phyloP scores from a whole-genome alignment of 495 filamentous ascomycete genomes.

The Aspergillus hancockii region DNA sequence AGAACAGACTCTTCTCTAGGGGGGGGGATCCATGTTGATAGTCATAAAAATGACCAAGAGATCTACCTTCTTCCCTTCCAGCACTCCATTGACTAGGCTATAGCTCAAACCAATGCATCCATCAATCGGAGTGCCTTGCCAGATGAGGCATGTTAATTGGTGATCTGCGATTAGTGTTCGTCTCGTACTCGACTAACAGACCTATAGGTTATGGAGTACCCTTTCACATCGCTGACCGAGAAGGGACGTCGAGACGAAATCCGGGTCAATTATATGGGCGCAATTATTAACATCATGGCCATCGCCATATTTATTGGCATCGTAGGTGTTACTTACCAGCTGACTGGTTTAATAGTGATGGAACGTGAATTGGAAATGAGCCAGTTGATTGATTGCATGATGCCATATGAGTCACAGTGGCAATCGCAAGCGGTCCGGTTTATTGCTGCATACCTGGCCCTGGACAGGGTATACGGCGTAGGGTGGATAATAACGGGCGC shows the following conservation, averaged over 20 bases:
- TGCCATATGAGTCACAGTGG: conserved; percentile 65
- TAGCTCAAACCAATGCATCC: conserved; percentile 52
- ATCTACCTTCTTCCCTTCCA: conserved; percentile 78
- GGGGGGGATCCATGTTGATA: conserved; percentile 57
- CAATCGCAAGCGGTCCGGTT: conserved; percentile 68
- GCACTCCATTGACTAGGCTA: conserved; percentile 71
- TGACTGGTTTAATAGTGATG: conserved; percentile 72
- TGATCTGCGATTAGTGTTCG: background rate
- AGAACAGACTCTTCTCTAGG: conserved; percentile 68
- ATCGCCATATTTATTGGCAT: conserved; percentile 69
- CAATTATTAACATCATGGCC: conserved; percentile 66
- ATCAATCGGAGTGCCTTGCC: conserved; percentile 45
- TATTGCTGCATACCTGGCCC: conserved; percentile 65
- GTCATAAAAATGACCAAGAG: conserved; percentile 65
- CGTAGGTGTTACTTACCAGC: conserved; percentile 72
- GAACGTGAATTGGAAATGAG: conserved; percentile 81
- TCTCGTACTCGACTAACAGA: conserved; percentile 1
- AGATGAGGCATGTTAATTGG: conserved; percentile 21
- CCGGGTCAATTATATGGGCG: conserved; percentile 64
- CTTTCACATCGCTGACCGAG: conserved; percentile 67
- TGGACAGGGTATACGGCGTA: conserved; percentile 66
- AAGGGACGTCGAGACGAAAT: conserved; percentile 63
- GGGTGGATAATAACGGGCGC: conserved; percentile 69
- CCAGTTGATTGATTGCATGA: conserved; percentile 79
- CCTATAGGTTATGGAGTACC: conserved; percentile 59